Base-by-base conservation (phyloP, 306 rosid species). In the Cucurbita moschata region DNA sequence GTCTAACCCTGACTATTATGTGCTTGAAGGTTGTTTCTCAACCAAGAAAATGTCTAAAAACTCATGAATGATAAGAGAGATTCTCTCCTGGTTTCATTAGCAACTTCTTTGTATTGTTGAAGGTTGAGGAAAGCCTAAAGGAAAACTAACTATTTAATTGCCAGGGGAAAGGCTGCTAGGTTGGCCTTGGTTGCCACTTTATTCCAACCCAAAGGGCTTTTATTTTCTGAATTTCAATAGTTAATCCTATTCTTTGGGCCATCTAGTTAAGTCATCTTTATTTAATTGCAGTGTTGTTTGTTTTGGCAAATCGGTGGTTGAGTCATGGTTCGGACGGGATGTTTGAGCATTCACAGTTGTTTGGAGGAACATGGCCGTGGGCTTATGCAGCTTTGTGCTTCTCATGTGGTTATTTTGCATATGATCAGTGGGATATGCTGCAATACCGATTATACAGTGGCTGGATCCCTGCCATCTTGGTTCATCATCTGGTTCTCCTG, bases 391-490 rank as follows among this genome's bases (percentile, higher is more conserved):
- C 97, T 53, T 55, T 94, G 87, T 88, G 96, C 83, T 86, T 94
- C 84, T 94, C 97, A n/a, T 87, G 96, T 66, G 99, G 97, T 76
- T 94, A 94, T 85, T 94, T 94, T 84, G 99, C 99, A 37, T 91
- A 91, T 78, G 99, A 89, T 79, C 99, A 94, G 82, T 91, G 87
- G 91, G 97, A 91, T 82, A 94, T 94, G 99, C 89, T 94, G 78
- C 86, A 19, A 19, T 78, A 82, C 68, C 80, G 85, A 73, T 79
- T 91, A 10, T 91, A 94, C 76, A 88, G 40, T 75, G 96, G 97
- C 53, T 85, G 88, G 87, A 81, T 94, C 55, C 97, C 97, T 62
- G 80, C 97, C 63, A 89, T 94, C 71, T 83, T 94, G 62, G 73
- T 91, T 72, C 99, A 94, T 80, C 99, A 91, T 82, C 82, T 94